Percentiles rank a stretch among this genome's conserved stretches.
These are phyloP conservation scores for Mycena sanguinolenta DNA, from an alignment of 768 basidiomycete species.

Conservation along the genomic window DNA sequence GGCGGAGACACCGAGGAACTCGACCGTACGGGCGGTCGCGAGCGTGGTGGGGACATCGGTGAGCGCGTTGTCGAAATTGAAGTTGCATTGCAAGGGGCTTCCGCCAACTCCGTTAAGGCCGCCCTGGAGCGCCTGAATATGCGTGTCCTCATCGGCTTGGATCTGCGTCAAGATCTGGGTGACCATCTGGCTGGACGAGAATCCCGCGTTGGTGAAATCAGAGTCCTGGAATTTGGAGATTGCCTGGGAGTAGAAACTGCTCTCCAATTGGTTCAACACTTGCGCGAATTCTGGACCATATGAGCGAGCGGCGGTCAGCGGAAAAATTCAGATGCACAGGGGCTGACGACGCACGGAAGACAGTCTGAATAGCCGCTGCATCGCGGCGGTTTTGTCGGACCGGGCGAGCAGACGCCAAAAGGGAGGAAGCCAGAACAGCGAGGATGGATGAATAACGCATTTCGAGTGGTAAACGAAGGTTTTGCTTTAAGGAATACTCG, in stretches of 20 bases:
- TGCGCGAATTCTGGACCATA: background rate
- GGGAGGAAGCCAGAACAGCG: constrained; percentile 50
- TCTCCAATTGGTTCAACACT: background rate
- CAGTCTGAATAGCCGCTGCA: constrained; percentile 49
- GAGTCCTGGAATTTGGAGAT: background rate
- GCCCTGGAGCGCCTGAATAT: background rate
- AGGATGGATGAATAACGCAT: constrained; percentile 64
- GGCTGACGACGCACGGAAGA: constrained; percentile 2
- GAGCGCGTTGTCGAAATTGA: constrained; percentile 74
- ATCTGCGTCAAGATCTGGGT: constrained; percentile 67
- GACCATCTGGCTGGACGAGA: constrained; percentile 49
- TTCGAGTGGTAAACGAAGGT: constrained; percentile 42
- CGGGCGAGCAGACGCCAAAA: constrained; percentile 60
- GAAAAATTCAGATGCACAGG: background rate
- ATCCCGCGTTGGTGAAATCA: constrained; percentile 63
- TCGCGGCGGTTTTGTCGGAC: constrained; percentile 53
- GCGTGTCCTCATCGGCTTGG: constrained; percentile 45
- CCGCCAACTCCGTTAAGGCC: constrained; percentile 66
- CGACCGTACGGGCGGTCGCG: constrained; percentile 77
- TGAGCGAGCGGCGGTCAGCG: background rate
- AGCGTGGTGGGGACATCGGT: constrained; percentile 79
- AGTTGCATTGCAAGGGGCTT: constrained; percentile 73
- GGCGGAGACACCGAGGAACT: constrained; percentile 82
- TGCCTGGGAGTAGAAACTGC: background rate
- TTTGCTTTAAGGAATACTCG: constrained; percentile 45